A percentile compares a stretch with the other conserved stretches of the same genome.
phyloP scores from a whole-genome alignment of 257 asterid species.

The Buddleja alternifolia region DNA sequence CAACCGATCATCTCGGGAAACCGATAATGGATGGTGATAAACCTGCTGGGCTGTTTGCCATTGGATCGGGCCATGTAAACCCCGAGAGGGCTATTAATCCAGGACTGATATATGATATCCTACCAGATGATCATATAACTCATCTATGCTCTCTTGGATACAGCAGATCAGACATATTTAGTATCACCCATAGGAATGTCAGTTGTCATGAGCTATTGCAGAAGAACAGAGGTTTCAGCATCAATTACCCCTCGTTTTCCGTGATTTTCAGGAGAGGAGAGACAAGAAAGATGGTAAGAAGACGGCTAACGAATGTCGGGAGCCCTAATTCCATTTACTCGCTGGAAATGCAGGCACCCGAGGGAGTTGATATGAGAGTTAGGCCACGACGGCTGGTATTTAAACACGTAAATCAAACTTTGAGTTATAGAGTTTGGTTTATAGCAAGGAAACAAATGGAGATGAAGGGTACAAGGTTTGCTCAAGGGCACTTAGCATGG shows the following conservation, averaged over 20 bases:
- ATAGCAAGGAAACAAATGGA: slow-evolving; percentile 43
- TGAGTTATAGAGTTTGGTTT: slow-evolving; percentile 79
- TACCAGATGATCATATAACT: slow-evolving; percentile 59
- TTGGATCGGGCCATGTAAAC: slow-evolving; percentile 88
- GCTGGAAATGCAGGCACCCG: slow-evolving; percentile 61
- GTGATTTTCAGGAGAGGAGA: slow-evolving; percentile 59
- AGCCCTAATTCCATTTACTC: slow-evolving; percentile 52
- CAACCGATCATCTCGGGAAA: slow-evolving; percentile 58
- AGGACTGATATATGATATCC: slow-evolving; percentile 75
- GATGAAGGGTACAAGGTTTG: slow-evolving; percentile 31
- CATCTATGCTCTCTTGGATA: slow-evolving; percentile 78
- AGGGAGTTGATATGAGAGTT: slow-evolving; percentile 73
- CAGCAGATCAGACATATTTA: slow-evolving; percentile 62
- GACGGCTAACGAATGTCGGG: slow-evolving; percentile 75
- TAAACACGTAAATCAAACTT: slow-evolving; percentile 51
- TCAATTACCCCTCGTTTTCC: slow-evolving; percentile 83
- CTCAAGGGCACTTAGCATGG: slow-evolving; percentile 82
- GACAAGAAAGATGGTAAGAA: slow-evolving; percentile 50
- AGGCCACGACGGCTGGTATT: slow-evolving; percentile 63
- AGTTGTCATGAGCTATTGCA: slow-evolving; percentile 64
- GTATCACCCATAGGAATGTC: slow-evolving; percentile 80
- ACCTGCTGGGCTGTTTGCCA: slow-evolving; percentile 73
- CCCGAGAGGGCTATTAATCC: slow-evolving; percentile 76
- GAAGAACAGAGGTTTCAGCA: slow-evolving; percentile 76
- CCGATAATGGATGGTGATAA: slow-evolving; percentile 76